These are phyloP conservation scores for Diaporthe citriasiana DNA, from an alignment of 2,329 filamentous ascomycete species.

Conservation along the genomic window DNA sequence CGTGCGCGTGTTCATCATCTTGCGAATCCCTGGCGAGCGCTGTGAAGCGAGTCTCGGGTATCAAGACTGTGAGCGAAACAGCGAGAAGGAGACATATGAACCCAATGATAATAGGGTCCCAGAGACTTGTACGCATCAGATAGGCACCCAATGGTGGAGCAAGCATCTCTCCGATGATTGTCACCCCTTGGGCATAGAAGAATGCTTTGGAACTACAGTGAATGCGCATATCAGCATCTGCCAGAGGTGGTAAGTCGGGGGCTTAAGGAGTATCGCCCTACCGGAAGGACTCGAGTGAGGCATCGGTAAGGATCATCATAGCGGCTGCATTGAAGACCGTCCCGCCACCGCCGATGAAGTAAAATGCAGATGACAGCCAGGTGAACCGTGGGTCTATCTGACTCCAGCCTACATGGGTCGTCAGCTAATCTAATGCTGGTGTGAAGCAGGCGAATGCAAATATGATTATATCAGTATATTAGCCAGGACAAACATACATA, in stretches of 20 bases:
- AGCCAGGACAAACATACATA: not conserved
- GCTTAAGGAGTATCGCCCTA: not conserved
- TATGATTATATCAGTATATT: too few species aligned
- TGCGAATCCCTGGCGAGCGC: not conserved
- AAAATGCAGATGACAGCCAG: slow-evolving; percentile 12
- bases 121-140: not conserved
- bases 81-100: not conserved
- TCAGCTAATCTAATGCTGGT: not conserved
- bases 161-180: slow-evolving; percentile 12
- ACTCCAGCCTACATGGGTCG: not conserved
- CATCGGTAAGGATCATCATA: slow-evolving; percentile 20
- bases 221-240: not conserved
- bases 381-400: slow-evolving; percentile 1
- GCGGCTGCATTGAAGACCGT: slow-evolving; percentile 2
- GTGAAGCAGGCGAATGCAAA: not conserved
- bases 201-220: not conserved
- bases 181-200: slow-evolving; percentile 12
- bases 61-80: not conserved
- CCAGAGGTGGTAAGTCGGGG: too few species aligned
- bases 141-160: slow-evolving; percentile 1
- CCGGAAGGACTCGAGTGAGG: slow-evolving; percentile 14
- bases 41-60: not conserved
- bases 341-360: slow-evolving; percentile 7
- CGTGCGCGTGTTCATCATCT: not conserved
- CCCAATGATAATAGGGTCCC: not conserved